Conservation (phyloP, 768 basidiomycete genomes). For the Gloeopeniophorella convolvens region DNA sequence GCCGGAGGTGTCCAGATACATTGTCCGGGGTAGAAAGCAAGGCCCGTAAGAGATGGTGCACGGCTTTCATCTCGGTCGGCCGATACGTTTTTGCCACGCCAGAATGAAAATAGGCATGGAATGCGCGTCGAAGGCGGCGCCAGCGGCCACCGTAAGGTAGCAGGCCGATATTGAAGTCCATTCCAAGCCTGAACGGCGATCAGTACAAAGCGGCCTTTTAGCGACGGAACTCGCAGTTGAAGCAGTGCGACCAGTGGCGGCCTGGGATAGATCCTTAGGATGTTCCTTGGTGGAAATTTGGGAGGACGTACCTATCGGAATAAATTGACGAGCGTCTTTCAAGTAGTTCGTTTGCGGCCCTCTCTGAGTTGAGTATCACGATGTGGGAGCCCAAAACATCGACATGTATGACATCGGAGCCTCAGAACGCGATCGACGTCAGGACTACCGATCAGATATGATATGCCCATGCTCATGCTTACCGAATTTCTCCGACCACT, state of each 20-base stretch:
- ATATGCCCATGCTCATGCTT: no score
- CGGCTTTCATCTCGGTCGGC: neutral
- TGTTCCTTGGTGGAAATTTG: neutral
- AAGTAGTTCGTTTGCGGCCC: slow-evolving; percentile 8
- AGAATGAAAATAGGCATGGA: neutral
- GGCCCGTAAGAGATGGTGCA: neutral
- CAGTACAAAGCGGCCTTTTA: neutral
- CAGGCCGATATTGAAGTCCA: neutral
- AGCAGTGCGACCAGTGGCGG: neutral
- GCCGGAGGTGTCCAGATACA: neutral
- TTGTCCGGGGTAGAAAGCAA: neutral
- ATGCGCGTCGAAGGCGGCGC: neutral
- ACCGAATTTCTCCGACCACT: slow-evolving; percentile 22
- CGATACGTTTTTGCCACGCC: neutral
- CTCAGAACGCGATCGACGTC: neutral
- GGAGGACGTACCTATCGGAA: neutral
- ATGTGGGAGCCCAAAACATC: slow-evolving; percentile 1
- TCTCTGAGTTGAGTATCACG: slow-evolving; percentile 32
- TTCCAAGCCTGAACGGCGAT: neutral
- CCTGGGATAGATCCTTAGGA: neutral
- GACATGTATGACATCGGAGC: slow-evolving; percentile 1
- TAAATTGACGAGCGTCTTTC: slow-evolving; percentile 9
- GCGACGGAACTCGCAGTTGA: neutral
- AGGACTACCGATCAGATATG: neutral
- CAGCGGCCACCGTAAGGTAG: neutral